These are phyloP conservation scores for Helicostylum pulchrum DNA, from an alignment of 192 early-diverging fungal species.

Conservation along the genomic window DNA sequence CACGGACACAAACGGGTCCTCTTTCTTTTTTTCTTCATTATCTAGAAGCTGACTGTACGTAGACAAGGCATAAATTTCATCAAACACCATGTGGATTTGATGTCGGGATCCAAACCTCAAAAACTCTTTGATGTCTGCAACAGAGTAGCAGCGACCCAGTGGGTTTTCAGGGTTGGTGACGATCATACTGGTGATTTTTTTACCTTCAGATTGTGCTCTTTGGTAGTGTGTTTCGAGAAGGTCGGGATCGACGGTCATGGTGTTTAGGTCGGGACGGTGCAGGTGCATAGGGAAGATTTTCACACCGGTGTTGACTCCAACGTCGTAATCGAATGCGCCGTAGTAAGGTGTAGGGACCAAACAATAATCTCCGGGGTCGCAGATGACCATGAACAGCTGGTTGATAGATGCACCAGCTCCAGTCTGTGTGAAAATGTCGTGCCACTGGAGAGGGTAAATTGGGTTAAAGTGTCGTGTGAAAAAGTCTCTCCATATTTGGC, in stretches of 20 bases:
- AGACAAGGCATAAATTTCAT: slow-evolving; percentile 81
- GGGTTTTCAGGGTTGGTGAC: slow-evolving; percentile 78
- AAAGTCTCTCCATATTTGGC: slow-evolving; percentile 55
- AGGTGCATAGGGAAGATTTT: slow-evolving; percentile 50
- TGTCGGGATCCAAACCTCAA: slow-evolving; percentile 62
- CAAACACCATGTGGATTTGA: slow-evolving; percentile 64
- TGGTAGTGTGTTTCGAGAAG: slow-evolving; percentile 49
- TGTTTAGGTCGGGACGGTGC: slow-evolving; percentile 29
- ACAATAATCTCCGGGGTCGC: slow-evolving; percentile 70
- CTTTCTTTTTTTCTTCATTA: background rate
- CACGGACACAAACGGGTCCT: slow-evolving; percentile 61
- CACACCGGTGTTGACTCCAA: slow-evolving; percentile 47
- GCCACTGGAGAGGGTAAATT: slow-evolving; percentile 32
- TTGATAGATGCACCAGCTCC: slow-evolving; percentile 68
- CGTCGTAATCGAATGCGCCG: slow-evolving; percentile 68
- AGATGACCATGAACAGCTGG: slow-evolving; percentile 58
- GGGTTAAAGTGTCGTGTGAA: slow-evolving; percentile 67
- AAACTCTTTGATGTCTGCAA: slow-evolving; percentile 47
- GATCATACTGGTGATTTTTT: slow-evolving; percentile 54
- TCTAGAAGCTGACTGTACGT: slow-evolving; percentile 44
- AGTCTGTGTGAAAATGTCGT: slow-evolving; percentile 60
- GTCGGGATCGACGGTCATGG: slow-evolving; percentile 34
- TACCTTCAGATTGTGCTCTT: slow-evolving; percentile 41
- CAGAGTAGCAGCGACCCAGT: slow-evolving; percentile 57
- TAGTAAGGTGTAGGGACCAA: slow-evolving; percentile 77